A percentile compares a stretch with the other conserved stretches of the same genome.
phyloP scores from a whole-genome alignment of 805 yeast species.

The Wilhelminamyces savonicus region DNA sequence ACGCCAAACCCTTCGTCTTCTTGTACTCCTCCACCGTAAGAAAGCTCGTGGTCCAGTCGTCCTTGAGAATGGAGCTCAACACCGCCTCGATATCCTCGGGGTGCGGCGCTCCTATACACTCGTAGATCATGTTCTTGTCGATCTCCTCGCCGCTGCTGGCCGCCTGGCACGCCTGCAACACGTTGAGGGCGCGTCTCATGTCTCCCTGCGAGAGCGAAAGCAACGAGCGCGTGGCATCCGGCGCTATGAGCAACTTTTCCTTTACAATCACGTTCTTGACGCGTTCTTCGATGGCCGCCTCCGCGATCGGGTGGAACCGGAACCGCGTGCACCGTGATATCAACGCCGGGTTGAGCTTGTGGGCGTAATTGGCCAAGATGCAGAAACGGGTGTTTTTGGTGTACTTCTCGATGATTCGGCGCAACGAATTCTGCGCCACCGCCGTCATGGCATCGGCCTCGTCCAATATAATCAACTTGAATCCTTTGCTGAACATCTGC shows the following conservation, averaged over 20 bases:
- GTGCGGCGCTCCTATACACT: slow-evolving; percentile 93
- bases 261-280: slow-evolving; percentile 60
- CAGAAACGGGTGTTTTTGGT: slow-evolving; percentile 94
- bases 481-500: slow-evolving; percentile 83
- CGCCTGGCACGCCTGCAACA: slow-evolving; percentile 88
- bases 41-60: slow-evolving; percentile 81
- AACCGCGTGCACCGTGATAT: slow-evolving; percentile 93
- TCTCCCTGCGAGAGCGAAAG: slow-evolving; percentile 82
- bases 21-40: slow-evolving; percentile 62
- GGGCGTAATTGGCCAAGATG: slow-evolving; percentile 92
- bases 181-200: slow-evolving; percentile 92
- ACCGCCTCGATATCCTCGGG: slow-evolving; percentile 78
- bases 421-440: slow-evolving; percentile 76
- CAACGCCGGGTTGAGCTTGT: slow-evolving; percentile 91
- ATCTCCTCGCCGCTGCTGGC: slow-evolving; percentile 54
- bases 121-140: slow-evolving; percentile 72
- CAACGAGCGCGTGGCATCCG: slow-evolving; percentile 60
- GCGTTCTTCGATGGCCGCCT: slow-evolving; percentile 62
- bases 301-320: slow-evolving; percentile 77
- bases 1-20: slow-evolving; percentile 74
- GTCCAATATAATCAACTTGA: slow-evolving; percentile 86
- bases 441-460: slow-evolving; percentile 96
- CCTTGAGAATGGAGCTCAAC: slow-evolving; percentile 70
- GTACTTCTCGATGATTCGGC: slow-evolving; percentile 85
- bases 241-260: slow-evolving; percentile 56